Evolutionary conservation across 768 basidiomycete genomes (phyloP).

Genomic region (Leucogyrophana mollusca): DNA sequence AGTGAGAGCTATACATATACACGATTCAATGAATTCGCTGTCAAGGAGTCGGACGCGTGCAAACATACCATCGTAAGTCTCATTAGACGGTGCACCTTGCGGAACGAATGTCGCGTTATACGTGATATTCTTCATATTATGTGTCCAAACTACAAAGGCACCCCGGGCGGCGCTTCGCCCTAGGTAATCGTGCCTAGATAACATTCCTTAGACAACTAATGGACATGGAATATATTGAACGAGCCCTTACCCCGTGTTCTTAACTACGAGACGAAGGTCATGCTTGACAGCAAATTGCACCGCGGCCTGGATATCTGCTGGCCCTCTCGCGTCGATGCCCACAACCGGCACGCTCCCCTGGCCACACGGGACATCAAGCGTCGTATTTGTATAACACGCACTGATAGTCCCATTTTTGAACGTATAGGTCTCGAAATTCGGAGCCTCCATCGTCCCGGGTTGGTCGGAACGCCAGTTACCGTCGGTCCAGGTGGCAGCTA

Average conservation of each 20-base stretch:
- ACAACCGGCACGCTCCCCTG: conserved; percentile 12
- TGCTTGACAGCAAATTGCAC: conserved; percentile 13
- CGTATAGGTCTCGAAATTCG: conserved; percentile 29
- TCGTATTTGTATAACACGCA: conserved; percentile 30
- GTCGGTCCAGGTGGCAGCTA: conserved; percentile 25
- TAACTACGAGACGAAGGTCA: conserved; percentile 11
- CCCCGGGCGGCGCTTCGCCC: conserved; percentile 38
- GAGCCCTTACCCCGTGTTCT: conserved; percentile 8
- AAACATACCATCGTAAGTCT: conserved; percentile 20
- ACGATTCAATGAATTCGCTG: background rate
- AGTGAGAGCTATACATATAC: conserved; percentile 18
- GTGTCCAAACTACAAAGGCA: conserved; percentile 40
- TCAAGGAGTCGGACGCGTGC: background rate
- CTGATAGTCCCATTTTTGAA: conserved; percentile 44
- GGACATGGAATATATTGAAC: background rate
- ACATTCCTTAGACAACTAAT: background rate
- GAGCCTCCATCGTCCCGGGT: conserved; percentile 34
- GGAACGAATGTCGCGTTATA: conserved; percentile 31
- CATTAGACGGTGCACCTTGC: conserved; percentile 22
- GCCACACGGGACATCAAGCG: conserved; percentile 8
- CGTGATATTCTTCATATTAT: conserved; percentile 36
- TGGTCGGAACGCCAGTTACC: conserved; percentile 37
- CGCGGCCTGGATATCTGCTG: conserved; percentile 11
- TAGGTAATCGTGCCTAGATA: conserved; percentile 33
- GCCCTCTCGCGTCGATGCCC: conserved; percentile 9